phyloP scores from a whole-genome alignment of 345 rosid species.

The Cardamine chenopodiifolia region DNA sequence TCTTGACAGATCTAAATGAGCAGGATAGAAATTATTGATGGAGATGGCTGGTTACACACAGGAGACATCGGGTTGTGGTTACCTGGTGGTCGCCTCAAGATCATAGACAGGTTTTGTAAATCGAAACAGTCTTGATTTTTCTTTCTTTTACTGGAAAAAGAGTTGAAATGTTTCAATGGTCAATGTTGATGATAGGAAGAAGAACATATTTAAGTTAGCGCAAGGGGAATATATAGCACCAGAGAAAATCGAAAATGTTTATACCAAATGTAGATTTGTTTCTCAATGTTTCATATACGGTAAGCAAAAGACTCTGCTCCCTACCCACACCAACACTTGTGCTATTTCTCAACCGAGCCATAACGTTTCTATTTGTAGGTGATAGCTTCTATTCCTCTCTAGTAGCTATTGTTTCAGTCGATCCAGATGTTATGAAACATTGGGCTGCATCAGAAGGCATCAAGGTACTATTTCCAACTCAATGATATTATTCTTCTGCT shows the following conservation, averaged over 20 bases:
- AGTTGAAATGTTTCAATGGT: neutral
- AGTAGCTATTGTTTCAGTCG: constrained; percentile 77
- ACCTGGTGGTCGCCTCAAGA: constrained; percentile 90
- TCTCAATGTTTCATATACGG: constrained; percentile 84
- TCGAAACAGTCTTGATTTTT: neutral
- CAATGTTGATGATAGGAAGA: constrained; percentile 46
- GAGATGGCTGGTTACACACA: constrained; percentile 86
- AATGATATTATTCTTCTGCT: neutral
- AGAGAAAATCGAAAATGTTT: constrained; percentile 93
- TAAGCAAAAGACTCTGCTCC: constrained; percentile 40
- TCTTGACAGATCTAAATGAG: constrained; percentile 37
- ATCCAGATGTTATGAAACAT: constrained; percentile 69
- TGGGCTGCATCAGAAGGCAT: constrained; percentile 80
- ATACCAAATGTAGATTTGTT: constrained; percentile 79
- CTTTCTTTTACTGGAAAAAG: neutral
- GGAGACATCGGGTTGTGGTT: constrained; percentile 94
- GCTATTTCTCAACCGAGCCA: constrained; percentile 25
- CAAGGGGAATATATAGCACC: constrained; percentile 99
- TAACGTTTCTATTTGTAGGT: constrained; percentile 51
- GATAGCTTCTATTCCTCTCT: constrained; percentile 83
- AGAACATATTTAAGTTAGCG: constrained; percentile 95
- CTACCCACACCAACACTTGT: neutral
- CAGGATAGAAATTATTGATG: constrained; percentile 88
- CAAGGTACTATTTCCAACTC: constrained; percentile 48
- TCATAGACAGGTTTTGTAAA: constrained; percentile 72